Percentiles rank a stretch among this genome's conserved stretches.
Evolutionary conservation across 1,284 basidiomycete species (phyloP).

Genomic region (Clitocybe nebularis): DNA sequence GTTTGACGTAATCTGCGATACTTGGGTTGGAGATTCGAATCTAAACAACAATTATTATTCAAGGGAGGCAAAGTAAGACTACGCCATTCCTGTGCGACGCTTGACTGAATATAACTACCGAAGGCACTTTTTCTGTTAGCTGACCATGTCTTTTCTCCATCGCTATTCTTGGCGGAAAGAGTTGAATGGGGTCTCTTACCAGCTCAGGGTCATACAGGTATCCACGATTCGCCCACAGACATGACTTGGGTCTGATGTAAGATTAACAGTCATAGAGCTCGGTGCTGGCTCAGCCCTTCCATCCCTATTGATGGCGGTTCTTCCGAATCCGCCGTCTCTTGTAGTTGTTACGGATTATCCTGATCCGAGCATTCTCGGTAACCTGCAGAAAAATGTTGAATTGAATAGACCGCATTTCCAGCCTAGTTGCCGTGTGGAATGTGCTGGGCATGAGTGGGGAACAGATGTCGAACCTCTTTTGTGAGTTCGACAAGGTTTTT

Average conservation of each 20-base stretch:
- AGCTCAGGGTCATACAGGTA: conserved; percentile 36
- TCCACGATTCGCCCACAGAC: conserved; percentile 7
- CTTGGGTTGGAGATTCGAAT: conserved; percentile 9
- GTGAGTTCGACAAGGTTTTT: conserved; percentile 33
- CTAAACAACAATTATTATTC: conserved; percentile 8
- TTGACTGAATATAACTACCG: conserved; percentile 10
- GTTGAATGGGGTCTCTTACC: conserved; percentile 53
- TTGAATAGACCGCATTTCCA: conserved; percentile 39
- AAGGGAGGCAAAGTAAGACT: conserved; percentile 51
- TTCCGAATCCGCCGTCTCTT: conserved; percentile 39
- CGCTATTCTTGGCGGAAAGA: conserved; percentile 59
- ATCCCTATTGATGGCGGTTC: conserved; percentile 52
- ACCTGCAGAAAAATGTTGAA: conserved; percentile 49
- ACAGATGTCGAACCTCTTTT: conserved; percentile 38
- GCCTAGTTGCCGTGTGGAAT: conserved; percentile 38
- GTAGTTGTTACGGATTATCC: conserved; percentile 67
- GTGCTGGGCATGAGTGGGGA: conserved; percentile 63
- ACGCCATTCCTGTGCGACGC: conserved; percentile 12
- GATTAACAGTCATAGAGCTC: conserved; percentile 54
- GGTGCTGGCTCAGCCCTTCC: conserved; percentile 65
- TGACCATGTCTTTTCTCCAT: conserved; percentile 69
- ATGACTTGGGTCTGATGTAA: background rate
- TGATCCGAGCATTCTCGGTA: conserved; percentile 54
- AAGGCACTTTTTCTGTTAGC: conserved; percentile 69
- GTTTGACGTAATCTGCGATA: conserved; percentile 5